phyloP scores from a whole-genome alignment of 345 rosid species.

The Garcia nutans region DNA sequence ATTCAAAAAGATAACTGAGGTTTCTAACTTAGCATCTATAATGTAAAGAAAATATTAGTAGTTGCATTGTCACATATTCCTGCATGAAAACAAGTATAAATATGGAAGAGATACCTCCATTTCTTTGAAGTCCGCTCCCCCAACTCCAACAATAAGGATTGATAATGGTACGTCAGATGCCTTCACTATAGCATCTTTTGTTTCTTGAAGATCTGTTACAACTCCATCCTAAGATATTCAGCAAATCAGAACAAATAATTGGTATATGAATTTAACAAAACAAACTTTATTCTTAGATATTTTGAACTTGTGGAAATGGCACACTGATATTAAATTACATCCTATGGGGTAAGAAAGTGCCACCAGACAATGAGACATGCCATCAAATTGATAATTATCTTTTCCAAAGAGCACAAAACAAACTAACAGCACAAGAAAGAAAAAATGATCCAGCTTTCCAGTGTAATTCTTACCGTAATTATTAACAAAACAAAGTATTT shows the following conservation, averaged over 20 bases:
- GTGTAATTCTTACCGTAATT: constrained; percentile 65
- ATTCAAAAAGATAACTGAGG: neutral
- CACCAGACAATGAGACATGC: neutral
- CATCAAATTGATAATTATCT: neutral
- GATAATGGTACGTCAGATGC: constrained; percentile 93
- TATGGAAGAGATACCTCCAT: constrained; percentile 70
- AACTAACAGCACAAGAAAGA: neutral
- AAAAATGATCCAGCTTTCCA: neutral
- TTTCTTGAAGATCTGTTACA: constrained; percentile 94
- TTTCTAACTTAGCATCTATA: neutral
- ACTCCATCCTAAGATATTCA: constrained; percentile 71
- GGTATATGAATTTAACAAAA: neutral
- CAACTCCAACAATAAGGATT: constrained; percentile 91
- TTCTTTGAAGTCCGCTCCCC: constrained; percentile 98
- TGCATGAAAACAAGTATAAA: neutral
- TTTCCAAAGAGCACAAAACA: neutral
- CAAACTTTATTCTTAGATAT: neutral
- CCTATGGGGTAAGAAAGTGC: neutral
- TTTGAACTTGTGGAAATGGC: neutral
- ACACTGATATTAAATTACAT: neutral
- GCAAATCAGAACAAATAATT: constrained; percentile 8
- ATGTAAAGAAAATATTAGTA: neutral
- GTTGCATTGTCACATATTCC: neutral
- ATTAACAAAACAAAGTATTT: constrained; percentile 78
- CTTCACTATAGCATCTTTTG: constrained; percentile 84